Conservation (phyloP, 2,329 filamentous ascomycete genomes). For the Dryadomyces sulphureus region DNA sequence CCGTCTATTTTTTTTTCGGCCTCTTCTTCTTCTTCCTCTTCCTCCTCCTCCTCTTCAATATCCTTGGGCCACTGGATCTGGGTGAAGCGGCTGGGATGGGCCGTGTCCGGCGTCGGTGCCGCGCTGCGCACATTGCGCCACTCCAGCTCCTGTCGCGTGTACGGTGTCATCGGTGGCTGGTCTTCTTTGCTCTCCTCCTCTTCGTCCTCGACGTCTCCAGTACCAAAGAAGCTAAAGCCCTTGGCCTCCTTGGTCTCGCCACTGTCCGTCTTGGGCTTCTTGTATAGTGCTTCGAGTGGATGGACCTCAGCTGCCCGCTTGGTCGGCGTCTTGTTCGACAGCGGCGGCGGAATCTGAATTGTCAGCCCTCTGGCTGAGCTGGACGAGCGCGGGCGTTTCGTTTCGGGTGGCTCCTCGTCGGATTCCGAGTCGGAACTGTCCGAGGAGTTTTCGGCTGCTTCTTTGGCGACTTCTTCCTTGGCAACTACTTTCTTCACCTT, state of each 20-base stretch:
- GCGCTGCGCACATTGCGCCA: conserved; percentile 66
- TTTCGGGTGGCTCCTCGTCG: neutral
- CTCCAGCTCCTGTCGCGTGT: conserved; percentile 63
- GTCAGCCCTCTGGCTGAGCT: conserved; percentile 34
- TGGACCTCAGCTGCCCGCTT: conserved; percentile 45
- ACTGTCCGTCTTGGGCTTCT: conserved; percentile 22
- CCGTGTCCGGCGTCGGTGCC: conserved; percentile 89
- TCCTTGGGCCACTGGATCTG: conserved; percentile 35
- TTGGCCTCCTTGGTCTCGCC: conserved; percentile 18
- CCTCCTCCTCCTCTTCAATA: conserved; percentile 18
- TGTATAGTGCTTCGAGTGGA: conserved; percentile 86
- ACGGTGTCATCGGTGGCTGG: conserved; percentile 60
- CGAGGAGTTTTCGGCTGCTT: neutral
- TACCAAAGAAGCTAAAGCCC: conserved; percentile 66
- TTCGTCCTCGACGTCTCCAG: conserved; percentile 31
- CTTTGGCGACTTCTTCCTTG: neutral
- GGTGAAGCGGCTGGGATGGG: conserved; percentile 44
- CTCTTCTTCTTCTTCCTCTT: conserved; percentile 12
- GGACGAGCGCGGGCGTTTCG: conserved; percentile 31
- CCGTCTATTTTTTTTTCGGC: conserved; percentile 7
- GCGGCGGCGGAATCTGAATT: conserved; percentile 34
- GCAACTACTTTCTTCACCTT: conserved; percentile 6
- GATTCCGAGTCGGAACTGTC: conserved; percentile 10
- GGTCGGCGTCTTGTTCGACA: conserved; percentile 21
- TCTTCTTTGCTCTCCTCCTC: conserved; percentile 19